These are phyloP conservation scores for Ramularia collo-cygni DNA, from an alignment of 2,329 filamentous ascomycete species.

Conservation along the genomic window DNA sequence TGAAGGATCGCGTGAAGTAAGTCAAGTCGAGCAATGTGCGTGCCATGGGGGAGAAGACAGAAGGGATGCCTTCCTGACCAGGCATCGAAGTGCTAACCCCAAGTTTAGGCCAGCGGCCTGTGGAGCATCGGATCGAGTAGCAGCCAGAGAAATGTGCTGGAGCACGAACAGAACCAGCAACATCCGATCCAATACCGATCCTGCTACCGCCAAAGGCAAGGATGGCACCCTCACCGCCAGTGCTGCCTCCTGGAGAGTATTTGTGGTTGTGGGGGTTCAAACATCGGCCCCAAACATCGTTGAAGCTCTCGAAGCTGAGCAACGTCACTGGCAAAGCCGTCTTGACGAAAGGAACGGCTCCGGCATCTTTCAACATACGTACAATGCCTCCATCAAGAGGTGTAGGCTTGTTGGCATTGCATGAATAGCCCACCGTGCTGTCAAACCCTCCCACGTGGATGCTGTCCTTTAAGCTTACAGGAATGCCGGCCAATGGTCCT, in stretches of 20 bases:
- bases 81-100: conserved; percentile 83
- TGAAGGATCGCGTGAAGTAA: conserved; percentile 74
- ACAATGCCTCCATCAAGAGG: conserved; percentile 64
- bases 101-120: conserved; percentile 81
- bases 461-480: conserved; percentile 71
- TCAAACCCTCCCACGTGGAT: conserved; percentile 79
- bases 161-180: conserved; percentile 78
- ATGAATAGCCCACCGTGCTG: conserved; percentile 71
- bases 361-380: conserved; percentile 72
- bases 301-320: conserved; percentile 75
- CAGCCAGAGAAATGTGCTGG: conserved; percentile 88
- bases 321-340: conserved; percentile 84
- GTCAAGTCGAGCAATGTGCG: conserved; percentile 73
- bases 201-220: conserved; percentile 73
- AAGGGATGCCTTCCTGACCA: conserved; percentile 82
- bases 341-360: conserved; percentile 87
- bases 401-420: conserved; percentile 61
- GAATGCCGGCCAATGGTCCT: conserved; percentile 79
- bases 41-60: conserved; percentile 89
- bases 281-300: conserved; percentile 73
- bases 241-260: conserved; percentile 85
- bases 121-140: conserved; percentile 80
- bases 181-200: conserved; percentile 85
- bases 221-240: conserved; percentile 75
- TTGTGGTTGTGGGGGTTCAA: conserved; percentile 76